phyloP scores from a whole-genome alignment of 768 basidiomycete genomes.

The Amanita fuliginea region DNA sequence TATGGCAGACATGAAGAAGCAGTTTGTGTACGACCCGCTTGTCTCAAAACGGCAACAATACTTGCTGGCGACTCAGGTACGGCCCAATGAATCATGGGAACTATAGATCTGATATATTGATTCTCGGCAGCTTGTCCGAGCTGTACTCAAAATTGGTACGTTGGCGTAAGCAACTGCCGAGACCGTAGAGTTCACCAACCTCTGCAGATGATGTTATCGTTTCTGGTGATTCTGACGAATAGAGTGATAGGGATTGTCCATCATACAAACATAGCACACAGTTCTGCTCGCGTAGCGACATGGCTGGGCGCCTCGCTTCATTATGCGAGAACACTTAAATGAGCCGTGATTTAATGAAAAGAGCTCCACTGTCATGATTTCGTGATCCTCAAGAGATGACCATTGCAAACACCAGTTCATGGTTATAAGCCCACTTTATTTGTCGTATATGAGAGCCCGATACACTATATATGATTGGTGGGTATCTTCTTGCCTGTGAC shows the following conservation, averaged over 20 bases:
- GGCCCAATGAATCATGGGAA: constrained; percentile 9
- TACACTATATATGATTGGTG: constrained; percentile 75
- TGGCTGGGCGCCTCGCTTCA: too few species aligned
- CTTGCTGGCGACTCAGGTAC: constrained; percentile 88
- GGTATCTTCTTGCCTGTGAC: constrained; percentile 46
- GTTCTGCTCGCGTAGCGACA: background rate
- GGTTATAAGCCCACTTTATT: too few species aligned
- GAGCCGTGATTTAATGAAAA: too few species aligned
- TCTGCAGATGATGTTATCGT: constrained; percentile 68
- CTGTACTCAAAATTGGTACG: constrained; percentile 81
- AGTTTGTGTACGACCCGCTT: constrained; percentile 93
- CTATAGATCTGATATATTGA: background rate
- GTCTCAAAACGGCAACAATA: constrained; percentile 98
- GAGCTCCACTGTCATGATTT: too few species aligned
- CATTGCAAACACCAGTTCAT: too few species aligned
- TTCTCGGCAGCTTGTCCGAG: constrained; percentile 56
- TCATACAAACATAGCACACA: background rate
- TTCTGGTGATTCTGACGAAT: constrained; percentile 61
- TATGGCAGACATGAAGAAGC: constrained; percentile 85
- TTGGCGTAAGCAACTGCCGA: constrained; percentile 3
- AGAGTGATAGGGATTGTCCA: constrained; percentile 15
- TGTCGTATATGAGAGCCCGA: constrained; percentile 23
- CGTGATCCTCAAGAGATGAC: too few species aligned
- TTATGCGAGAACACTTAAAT: too few species aligned
- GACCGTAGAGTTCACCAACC: constrained; percentile 1